Base-by-base conservation (phyloP, 2,329 filamentous ascomycete species). In the Fusarium anguioides region DNA sequence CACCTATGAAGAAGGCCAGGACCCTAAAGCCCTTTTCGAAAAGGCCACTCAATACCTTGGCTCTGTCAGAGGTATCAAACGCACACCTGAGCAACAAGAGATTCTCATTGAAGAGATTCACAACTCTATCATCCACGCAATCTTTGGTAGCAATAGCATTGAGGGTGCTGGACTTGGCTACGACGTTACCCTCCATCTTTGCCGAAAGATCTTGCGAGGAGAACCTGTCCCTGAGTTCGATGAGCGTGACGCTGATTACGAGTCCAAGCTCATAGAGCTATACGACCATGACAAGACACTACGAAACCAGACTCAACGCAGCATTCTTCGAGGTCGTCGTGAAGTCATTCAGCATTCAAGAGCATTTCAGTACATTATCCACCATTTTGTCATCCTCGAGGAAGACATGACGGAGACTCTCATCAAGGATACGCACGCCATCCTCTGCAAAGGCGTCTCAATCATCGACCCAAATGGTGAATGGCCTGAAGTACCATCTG, bases 81-180 rank as follows among this genome's bases (percentile, higher is more conserved):
- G 40, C 8, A 21, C 55, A 2, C 27, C 17, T n/a, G 36, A 58
- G 3, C 52, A 64, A n/a, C 41, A 66, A n/a, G 50, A 60, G 1
- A 10, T 54, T 5, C 31, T 70, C 4, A 11, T 49, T 14, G 54
- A 52, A 5, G 63, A 64, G 41, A 41, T 65, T 4, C 46, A 71
- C 8, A 50, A 69, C 4, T 29, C 52, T 11, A 59, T 72, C 36
- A 47, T 68, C 7, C 69, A 64, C 17, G 65, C 68, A 1, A 69
- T 74, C 9, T 74, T 64, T 24, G 71, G 73, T 9, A 75, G 71
- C 21, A 75, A 75, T 47, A 57, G n/a, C 55, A 74, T 73, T 5
- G 73, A 75, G 26, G 8, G 44, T 21, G 70, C 64, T 0, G 72
- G 72, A 0, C 44, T 75, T 4, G 36, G 26, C 4, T 50, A 50